These are phyloP conservation scores for Plasmodium coatneyi DNA, from an alignment of 169 alveolate genomes.

Conservation along the genomic window DNA sequence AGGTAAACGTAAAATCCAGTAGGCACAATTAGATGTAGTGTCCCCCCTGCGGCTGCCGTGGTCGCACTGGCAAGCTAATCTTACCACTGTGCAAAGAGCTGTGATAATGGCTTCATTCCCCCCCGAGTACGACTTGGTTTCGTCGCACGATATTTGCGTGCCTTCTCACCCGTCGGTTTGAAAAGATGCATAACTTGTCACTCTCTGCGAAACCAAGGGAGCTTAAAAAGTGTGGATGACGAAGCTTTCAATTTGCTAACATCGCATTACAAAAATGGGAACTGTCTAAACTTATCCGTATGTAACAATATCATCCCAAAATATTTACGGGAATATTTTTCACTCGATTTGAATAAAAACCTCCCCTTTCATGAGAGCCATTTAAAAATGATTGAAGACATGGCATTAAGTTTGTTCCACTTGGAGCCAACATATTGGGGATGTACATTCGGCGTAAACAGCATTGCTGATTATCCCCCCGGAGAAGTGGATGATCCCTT, in stretches of 20 bases:
- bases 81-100: neutral
- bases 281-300: constrained; percentile 61
- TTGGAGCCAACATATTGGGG: constrained; percentile 74
- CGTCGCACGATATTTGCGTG: neutral
- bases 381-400: constrained; percentile 30
- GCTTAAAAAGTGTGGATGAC: constrained; percentile 65
- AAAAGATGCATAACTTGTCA: constrained; percentile 23
- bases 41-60: neutral
- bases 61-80: neutral
- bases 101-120: neutral
- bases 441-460: constrained; percentile 2
- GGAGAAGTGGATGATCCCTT: constrained; percentile 9
- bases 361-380: neutral
- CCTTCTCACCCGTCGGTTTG: neutral
- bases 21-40: neutral
- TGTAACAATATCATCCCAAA: constrained; percentile 34
- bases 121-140: neutral
- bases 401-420: constrained; percentile 25
- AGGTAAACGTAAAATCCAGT: neutral
- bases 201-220: constrained; percentile 35
- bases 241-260: constrained; percentile 4
- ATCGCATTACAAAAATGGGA: constrained; percentile 24
- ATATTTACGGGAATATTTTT: constrained; percentile 43
- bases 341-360: constrained; percentile 28
- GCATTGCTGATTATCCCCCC: neutral